Evolutionary conservation across 2,329 filamentous ascomycete genomes (phyloP).

Genomic region (Aspergillus glaucus): DNA sequence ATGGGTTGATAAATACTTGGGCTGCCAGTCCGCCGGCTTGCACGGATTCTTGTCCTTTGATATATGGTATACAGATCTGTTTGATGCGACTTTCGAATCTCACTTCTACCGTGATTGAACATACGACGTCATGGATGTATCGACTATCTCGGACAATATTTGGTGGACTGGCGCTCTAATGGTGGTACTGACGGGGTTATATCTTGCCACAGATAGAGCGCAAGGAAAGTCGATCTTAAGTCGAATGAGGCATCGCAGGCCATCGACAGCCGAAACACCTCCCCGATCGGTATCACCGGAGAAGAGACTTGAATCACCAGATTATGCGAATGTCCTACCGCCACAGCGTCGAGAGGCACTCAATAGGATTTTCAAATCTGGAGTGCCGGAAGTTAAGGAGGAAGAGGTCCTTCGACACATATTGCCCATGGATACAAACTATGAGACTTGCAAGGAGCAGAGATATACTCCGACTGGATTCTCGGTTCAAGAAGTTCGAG

Average conservation of each 20-base stretch:
- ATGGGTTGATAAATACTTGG: neutral
- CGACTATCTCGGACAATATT: slow-evolving; percentile 7
- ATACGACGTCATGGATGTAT: neutral
- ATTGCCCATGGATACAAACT: slow-evolving; percentile 39
- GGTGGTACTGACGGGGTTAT: slow-evolving; percentile 18
- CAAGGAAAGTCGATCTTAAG: slow-evolving; percentile 36
- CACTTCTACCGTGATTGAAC: neutral
- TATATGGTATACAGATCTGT: neutral
- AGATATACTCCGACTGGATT: slow-evolving; percentile 63
- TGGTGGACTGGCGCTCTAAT: slow-evolving; percentile 20
- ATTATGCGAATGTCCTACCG: slow-evolving; percentile 47
- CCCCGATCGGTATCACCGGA: slow-evolving; percentile 48
- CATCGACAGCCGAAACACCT: slow-evolving; percentile 47
- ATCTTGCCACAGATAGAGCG: slow-evolving; percentile 19
- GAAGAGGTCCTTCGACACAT: slow-evolving; percentile 27
- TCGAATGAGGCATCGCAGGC: slow-evolving; percentile 34
- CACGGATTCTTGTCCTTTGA: slow-evolving; percentile 1
- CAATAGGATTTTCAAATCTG: slow-evolving; percentile 10
- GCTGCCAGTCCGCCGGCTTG: too few relatives aligned
- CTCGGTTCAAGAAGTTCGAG: slow-evolving; percentile 61
- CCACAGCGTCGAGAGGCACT: slow-evolving; percentile 47
- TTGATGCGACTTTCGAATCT: neutral
- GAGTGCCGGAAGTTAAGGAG: slow-evolving; percentile 23
- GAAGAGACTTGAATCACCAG: slow-evolving; percentile 32
- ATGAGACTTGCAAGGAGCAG: slow-evolving; percentile 25